Percentiles rank a stretch among this genome's conserved stretches.
These are phyloP conservation scores for Podospora australis DNA, from an alignment of 495 filamentous ascomycete species.

Conservation along the genomic window DNA sequence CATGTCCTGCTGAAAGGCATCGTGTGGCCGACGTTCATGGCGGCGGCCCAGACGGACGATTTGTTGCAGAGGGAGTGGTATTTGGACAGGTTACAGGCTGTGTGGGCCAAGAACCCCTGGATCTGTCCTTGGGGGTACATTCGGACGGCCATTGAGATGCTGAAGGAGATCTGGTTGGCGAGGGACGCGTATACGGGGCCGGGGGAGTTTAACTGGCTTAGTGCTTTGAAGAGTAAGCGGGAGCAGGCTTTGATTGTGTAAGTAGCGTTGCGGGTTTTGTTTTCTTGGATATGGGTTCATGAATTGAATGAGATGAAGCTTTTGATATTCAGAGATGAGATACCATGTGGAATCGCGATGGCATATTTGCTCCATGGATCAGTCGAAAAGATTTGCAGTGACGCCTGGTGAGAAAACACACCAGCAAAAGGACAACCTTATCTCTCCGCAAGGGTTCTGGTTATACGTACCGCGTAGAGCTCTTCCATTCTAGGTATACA, in stretches of 20 bases:
- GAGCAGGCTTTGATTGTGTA: constrained; percentile 39
- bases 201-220: constrained; percentile 29
- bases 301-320: too few relatives aligned
- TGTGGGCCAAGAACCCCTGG: constrained; percentile 25
- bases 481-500: too few relatives aligned
- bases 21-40: constrained; percentile 53
- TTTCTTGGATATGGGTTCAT: too few relatives aligned
- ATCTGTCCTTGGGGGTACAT: constrained; percentile 43
- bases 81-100: constrained; percentile 29
- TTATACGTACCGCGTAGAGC: too few relatives aligned
- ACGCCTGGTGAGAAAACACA: too few relatives aligned
- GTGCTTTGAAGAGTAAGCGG: constrained; percentile 24
- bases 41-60: constrained; percentile 43
- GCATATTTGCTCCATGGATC: too few relatives aligned
- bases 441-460: too few relatives aligned
- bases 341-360: too few relatives aligned
- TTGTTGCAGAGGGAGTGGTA: constrained; percentile 27
- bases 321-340: too few relatives aligned
- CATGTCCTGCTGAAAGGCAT: constrained; percentile 48
- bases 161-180: constrained; percentile 34
- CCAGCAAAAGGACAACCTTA: too few relatives aligned
- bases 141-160: constrained; percentile 34
- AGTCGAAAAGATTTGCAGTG: too few relatives aligned
- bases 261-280: background rate
- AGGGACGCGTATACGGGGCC: constrained; percentile 18